Percentiles rank a stretch among this genome's conserved stretches.
Conservation (phyloP, 2,329 filamentous ascomycete species). For the Metarhizium robertsii region DNA sequence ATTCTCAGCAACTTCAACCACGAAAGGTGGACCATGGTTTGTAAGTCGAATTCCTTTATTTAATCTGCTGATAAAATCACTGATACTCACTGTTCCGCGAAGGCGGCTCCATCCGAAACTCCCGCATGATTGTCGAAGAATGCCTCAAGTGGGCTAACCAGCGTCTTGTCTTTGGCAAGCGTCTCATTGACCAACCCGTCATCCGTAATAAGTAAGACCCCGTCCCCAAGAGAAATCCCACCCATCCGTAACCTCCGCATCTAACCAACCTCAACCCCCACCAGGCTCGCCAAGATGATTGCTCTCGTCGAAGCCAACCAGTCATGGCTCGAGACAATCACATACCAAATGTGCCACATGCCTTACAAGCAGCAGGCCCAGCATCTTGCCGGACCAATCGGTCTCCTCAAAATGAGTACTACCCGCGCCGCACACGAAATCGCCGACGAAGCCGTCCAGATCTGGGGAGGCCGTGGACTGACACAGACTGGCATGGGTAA, state of each 20-base stretch:
- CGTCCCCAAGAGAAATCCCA: background rate
- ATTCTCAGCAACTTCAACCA: conserved; percentile 87
- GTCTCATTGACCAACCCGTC: conserved; percentile 72
- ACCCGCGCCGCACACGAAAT: conserved; percentile 75
- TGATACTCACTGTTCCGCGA: conserved; percentile 2
- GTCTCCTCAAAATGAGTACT: conserved; percentile 67
- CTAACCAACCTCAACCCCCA: background rate
- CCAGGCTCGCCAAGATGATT: conserved; percentile 75
- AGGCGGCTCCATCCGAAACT: conserved; percentile 52
- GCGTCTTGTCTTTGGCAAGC: conserved; percentile 74
- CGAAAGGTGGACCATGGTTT: conserved; percentile 70
- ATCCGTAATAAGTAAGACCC: conserved; percentile 63
- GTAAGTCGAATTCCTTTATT: conserved; percentile 25
- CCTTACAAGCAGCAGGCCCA: conserved; percentile 66
- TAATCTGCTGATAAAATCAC: conserved; percentile 3
- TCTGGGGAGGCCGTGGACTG: conserved; percentile 73
- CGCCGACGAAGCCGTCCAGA: conserved; percentile 75
- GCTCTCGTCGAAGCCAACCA: conserved; percentile 73
- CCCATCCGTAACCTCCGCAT: background rate
- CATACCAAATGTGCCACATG: conserved; percentile 85
- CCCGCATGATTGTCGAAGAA: conserved; percentile 66
- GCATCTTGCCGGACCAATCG: conserved; percentile 71
- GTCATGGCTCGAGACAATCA: conserved; percentile 75
- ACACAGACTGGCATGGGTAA: conserved; percentile 78
- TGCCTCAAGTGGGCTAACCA: conserved; percentile 86